These are phyloP conservation scores for Morella rubra DNA, from an alignment of 306 rosid genomes.

Conservation along the genomic window DNA sequence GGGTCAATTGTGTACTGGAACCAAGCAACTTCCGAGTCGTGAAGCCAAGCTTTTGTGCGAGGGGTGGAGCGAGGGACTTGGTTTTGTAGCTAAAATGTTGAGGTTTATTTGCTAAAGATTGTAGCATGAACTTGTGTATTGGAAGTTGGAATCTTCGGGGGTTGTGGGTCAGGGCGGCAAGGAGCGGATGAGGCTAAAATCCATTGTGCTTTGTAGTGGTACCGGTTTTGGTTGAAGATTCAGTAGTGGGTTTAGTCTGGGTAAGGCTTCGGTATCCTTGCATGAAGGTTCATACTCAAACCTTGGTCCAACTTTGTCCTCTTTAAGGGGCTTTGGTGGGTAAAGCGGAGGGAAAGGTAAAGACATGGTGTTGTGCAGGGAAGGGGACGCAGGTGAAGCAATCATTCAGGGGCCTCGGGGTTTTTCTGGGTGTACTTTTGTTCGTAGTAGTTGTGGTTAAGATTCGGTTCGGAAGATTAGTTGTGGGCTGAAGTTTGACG, in stretches of 20 bases:
- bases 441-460: conserved; percentile 41
- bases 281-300: conserved; percentile 26
- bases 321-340: conserved; percentile 38
- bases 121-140: conserved; percentile 38
- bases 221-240: conserved; percentile 77
- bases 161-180: conserved; percentile 42
- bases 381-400: conserved; percentile 28
- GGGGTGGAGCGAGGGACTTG: conserved; percentile 1
- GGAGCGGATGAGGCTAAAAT: conserved; percentile 68
- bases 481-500: conserved; percentile 40
- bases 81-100: conserved; percentile 19
- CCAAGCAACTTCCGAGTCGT: conserved; percentile 5
- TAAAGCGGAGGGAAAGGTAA: conserved; percentile 14
- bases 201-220: conserved; percentile 47
- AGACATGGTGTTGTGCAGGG: conserved; percentile 43
- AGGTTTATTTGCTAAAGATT: conserved; percentile 20
- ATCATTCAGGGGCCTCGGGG: conserved; percentile 40
- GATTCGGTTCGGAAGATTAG: conserved; percentile 29
- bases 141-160: conserved; percentile 38
- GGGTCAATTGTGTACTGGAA: conserved; percentile 23
- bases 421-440: conserved; percentile 38
- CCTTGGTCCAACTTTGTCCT: background rate
- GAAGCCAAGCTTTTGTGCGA: conserved; percentile 1
- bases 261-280: conserved; percentile 13
- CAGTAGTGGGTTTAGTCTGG: conserved; percentile 31